phyloP scores from a whole-genome alignment of 106 monocot genomes.

The Allium fistulosum region DNA sequence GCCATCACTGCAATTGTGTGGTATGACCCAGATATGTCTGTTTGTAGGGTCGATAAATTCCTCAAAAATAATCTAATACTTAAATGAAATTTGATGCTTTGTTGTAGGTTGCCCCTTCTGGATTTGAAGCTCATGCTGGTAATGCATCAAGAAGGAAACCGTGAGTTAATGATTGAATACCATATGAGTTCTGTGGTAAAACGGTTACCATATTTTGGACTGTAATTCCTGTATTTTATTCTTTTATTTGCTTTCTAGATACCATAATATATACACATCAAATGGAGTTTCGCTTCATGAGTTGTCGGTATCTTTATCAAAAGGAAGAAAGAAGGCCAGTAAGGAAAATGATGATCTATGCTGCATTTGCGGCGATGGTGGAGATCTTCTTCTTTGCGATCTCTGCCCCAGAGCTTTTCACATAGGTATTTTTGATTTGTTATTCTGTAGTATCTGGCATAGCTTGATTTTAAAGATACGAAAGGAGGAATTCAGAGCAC shows the following conservation, averaged over 20 bases:
- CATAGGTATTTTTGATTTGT: conserved; percentile 30
- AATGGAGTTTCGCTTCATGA: conserved; percentile 99
- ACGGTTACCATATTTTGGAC: background rate
- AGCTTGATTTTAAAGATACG: background rate
- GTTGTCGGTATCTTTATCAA: conserved; percentile 76
- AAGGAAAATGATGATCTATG: conserved; percentile 91
- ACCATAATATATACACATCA: conserved; percentile 92
- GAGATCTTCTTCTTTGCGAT: conserved; percentile 93
- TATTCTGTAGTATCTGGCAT: background rate
- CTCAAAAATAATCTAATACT: background rate
- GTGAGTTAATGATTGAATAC: conserved; percentile 34
- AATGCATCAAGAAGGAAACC: conserved; percentile 78
- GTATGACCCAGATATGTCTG: conserved; percentile 23
- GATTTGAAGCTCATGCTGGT: conserved; percentile 99
- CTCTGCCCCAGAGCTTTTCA: conserved; percentile 95
- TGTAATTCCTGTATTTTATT: no score
- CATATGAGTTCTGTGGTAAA: background rate
- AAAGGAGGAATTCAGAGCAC: background rate
- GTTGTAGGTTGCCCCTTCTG: conserved; percentile 82
- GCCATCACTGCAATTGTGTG: conserved; percentile 78
- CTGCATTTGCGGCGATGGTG: conserved; percentile 85
- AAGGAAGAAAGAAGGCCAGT: conserved; percentile 43
- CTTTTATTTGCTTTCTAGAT: conserved; percentile 30
- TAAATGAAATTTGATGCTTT: no score
- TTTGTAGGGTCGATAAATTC: conserved; percentile 4